Conservation (phyloP, 1,139 yeast genomes). For the Debaryomyces udenii region DNA sequence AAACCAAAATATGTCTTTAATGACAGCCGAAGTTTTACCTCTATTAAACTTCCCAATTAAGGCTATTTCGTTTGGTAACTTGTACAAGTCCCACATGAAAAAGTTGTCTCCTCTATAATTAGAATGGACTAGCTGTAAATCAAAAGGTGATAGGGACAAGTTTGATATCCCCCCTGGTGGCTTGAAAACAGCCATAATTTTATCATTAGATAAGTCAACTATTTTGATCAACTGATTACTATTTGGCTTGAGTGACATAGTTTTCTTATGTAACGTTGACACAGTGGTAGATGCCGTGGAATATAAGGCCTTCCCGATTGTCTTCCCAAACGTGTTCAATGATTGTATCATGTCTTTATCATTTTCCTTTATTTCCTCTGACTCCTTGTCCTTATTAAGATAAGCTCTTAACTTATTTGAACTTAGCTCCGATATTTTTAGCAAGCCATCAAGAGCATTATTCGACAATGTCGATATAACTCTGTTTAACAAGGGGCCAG, state of each 20-base stretch:
- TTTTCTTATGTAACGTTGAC: conserved; percentile 32
- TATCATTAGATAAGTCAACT: conserved; percentile 49
- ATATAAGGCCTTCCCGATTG: conserved; percentile 37
- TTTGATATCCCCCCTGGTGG: conserved; percentile 67
- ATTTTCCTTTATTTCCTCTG: conserved; percentile 13
- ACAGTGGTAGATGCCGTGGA: conserved; percentile 41
- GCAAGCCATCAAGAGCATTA: conserved; percentile 57
- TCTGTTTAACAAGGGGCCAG: conserved; percentile 48
- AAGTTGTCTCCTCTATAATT: conserved; percentile 63
- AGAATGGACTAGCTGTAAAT: conserved; percentile 59
- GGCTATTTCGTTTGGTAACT: conserved; percentile 52
- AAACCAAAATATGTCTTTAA: conserved; percentile 59
- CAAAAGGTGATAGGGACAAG: conserved; percentile 65
- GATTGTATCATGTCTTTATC: conserved; percentile 22
- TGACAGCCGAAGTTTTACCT: conserved; percentile 64
- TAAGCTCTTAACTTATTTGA: conserved; percentile 46
- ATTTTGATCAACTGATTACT: conserved; percentile 44
- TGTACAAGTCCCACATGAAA: conserved; percentile 66
- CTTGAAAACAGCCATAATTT: conserved; percentile 53
- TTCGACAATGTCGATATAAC: conserved; percentile 52
- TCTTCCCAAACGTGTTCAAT: conserved; percentile 34
- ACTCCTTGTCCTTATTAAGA: conserved; percentile 25
- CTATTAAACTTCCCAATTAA: conserved; percentile 62
- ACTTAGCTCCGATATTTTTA: conserved; percentile 52
- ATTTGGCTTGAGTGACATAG: conserved; percentile 26